These are phyloP conservation scores for Crithidia acanthocephali DNA, from an alignment of 208 protist species.

Conservation along the genomic window DNA sequence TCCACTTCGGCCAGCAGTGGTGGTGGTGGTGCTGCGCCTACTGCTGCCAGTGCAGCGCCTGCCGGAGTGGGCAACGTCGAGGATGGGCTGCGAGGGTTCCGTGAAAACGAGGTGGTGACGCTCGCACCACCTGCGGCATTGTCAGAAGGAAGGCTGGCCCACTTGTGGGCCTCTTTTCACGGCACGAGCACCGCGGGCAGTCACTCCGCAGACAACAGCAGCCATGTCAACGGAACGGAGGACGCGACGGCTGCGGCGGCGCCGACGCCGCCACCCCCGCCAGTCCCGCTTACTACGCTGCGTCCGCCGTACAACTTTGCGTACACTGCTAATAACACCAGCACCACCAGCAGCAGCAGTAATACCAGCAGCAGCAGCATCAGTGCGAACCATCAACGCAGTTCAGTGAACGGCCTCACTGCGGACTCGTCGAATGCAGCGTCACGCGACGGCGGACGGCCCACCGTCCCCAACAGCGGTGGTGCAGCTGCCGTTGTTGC, in stretches of 20 bases:
- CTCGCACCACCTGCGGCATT: background rate
- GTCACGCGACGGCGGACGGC: background rate
- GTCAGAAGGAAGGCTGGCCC: background rate
- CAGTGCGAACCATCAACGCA: no score
- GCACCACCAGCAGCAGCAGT: background rate
- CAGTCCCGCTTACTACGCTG: background rate
- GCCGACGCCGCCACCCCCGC: background rate
- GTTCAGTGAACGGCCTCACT: background rate
- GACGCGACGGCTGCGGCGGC: background rate
- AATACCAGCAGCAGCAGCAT: background rate
- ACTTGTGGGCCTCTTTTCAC: background rate
- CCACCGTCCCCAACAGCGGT: background rate
- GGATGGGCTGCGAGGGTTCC: background rate
- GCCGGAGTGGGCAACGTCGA: background rate
- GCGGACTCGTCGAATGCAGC: background rate
- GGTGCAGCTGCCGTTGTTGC: background rate
- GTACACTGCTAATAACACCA: background rate
- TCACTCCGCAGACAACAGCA: no score
- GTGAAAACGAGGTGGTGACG: background rate
- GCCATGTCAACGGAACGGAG: background rate
- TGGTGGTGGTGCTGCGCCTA: background rate
- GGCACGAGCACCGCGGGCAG: background rate
- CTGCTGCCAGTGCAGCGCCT: background rate
- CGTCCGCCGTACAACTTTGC: conserved; percentile 10
- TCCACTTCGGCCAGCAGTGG: background rate